Evolutionary conservation across 148 eudicot species (phyloP), one percentile per base, ranked within the genome.

Genomic region (Hydrangea macrophylla): DNA sequence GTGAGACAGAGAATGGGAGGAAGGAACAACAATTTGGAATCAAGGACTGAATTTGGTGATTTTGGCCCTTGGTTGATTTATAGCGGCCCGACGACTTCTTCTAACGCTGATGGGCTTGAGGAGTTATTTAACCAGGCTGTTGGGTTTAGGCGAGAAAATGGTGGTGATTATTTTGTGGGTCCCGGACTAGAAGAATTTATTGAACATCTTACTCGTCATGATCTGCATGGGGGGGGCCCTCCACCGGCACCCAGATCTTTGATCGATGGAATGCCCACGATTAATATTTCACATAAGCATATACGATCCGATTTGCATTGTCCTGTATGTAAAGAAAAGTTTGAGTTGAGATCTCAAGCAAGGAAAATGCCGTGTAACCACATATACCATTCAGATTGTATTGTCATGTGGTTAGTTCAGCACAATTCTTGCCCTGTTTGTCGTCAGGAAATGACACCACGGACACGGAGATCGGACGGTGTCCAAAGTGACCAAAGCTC

Each of bases 371-470:
- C 88, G 2, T 81, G 88, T 64, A 65, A 81, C 32, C 88, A 84
- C 62, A 39, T 84, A 31, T 84, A 84, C 58, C 88, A 81, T 63
- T 78, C 83, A 22, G 88, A 81, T 27, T 81, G 88, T 54, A 84
- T 84, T 3, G 81, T 79, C 57, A 85, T 85, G 2, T 84, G 88
- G 88, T 68, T 84, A 51, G 73, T 55, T 45, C 78, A 74, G 62
- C 65, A 69, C 25, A 74, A 74, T 28, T 78, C 88, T 0, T 81
- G 88, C 70, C 88, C 85, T 0, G 83, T 83, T 70, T 83, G 87
- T 64, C 82, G 87, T 12, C 74, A 73, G 56, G 78, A 75, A 60
- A 30, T 78, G 50, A 37, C 68, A 37, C 24, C 59, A 40, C 22
- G 44, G 37, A 39, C 58, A 17, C 55, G 44, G 37, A 39, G 39